Percentiles rank a stretch among this genome's conserved stretches.
Evolutionary conservation across 2,329 filamentous ascomycete genomes (phyloP).

Genomic region (Penicillium sp.): DNA sequence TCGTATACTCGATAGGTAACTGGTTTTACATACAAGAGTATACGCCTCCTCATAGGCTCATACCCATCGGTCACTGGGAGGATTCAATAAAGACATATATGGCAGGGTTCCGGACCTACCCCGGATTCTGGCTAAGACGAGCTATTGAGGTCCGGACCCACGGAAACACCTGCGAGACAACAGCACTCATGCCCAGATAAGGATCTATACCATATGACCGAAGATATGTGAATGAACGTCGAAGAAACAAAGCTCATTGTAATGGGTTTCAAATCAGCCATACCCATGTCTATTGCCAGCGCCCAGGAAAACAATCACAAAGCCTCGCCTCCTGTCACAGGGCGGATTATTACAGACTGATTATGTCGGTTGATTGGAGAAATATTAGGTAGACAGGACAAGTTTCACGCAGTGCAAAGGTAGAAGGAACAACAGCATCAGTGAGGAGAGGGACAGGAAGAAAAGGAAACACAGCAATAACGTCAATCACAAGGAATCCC

Average conservation of each 20-base stretch:
- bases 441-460: constrained; percentile 13
- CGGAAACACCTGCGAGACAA: neutral
- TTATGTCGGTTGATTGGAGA: constrained; percentile 31
- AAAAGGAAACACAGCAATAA: constrained; percentile 30
- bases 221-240: too few species aligned
- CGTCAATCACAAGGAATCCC: constrained; percentile 37
- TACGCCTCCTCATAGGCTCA: too few species aligned
- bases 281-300: constrained; percentile 3
- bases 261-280: neutral
- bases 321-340: neutral
- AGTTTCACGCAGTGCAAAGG: constrained; percentile 22
- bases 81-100: too few species aligned
- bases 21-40: too few species aligned
- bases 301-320: neutral
- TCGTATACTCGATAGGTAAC: too few species aligned
- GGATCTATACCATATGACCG: too few species aligned
- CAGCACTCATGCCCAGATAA: too few species aligned
- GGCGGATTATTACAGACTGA: constrained; percentile 22
- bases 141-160: neutral
- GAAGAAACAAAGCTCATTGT: neutral
- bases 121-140: too few species aligned
- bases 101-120: too few species aligned
- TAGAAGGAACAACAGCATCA: constrained; percentile 17
- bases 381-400: constrained; percentile 29
- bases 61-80: too few species aligned